Evolutionary conservation across 2,329 filamentous ascomycete genomes (phyloP), one percentile per base, ranked within the genome.

Genomic region (Neodidymelliopsis sp.): DNA sequence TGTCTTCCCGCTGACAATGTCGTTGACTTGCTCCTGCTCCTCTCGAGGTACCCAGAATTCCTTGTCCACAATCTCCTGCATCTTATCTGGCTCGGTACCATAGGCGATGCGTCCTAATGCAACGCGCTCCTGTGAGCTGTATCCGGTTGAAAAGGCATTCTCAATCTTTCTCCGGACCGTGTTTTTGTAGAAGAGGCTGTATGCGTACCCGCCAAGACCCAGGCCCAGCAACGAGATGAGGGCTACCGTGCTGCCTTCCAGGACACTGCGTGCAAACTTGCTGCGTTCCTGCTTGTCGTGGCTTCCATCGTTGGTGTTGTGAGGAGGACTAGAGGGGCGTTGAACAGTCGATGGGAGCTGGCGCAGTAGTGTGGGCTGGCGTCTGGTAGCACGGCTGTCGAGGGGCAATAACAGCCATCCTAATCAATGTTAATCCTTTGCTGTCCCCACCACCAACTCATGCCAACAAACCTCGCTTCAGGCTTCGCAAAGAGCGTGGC

Each of bases 21-120:
- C 77, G 70, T 97, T 88, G 49, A 97, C 85, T 42, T 81, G 83
- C 3, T 75, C 69, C 71, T 99, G 94, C 75, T 97, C 93, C 7
- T 87, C 83, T 13, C 93, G 84, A 48, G 84, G 75, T 37, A 97
- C 84, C 93, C 93, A 97, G 66, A 89, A 85, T 57, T 87, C 81
- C 23, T 75, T 74, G 7, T 60, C 77, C n/a, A 68, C 50, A 18
- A 69, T 60, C 44, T 67, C 61, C 30, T 63, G 53, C n/a, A 65
- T 51, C 37, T 57, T 56, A 9, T 64, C 59, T 10, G 63, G 57
- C 13, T 65, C 48, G 1, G 61, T 60, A 20, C 63, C 66, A 43
- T 67, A 66, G 6, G 67, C 60, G 38, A 70, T 58, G 19, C 62
- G 60, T 18, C 66, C 65, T 1, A 72, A 34, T 2, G 62, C 59